phyloP scores from a whole-genome alignment of 495 filamentous ascomycete species.

The Usnea hakonensis region DNA sequence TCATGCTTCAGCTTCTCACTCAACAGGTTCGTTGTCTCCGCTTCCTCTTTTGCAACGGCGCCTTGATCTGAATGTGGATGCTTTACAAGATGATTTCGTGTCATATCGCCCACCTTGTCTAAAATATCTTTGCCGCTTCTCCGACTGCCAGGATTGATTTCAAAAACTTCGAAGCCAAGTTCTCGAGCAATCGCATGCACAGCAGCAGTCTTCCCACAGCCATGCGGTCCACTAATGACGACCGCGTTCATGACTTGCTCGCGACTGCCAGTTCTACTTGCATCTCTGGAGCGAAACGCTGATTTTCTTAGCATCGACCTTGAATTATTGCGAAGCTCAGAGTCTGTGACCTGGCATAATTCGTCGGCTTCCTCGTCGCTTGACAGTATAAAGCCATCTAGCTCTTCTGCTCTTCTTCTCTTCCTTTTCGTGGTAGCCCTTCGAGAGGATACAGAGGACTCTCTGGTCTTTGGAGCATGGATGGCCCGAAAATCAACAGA shows the following conservation, averaged over 20 bases:
- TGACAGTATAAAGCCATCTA: constrained; percentile 80
- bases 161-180: constrained; percentile 88
- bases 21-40: constrained; percentile 21
- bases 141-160: constrained; percentile 78
- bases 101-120: constrained; percentile 94
- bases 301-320: constrained; percentile 47
- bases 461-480: constrained; percentile 31
- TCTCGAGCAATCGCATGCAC: constrained; percentile 95
- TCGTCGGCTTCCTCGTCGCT: constrained; percentile 75
- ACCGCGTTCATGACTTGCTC: constrained; percentile 52
- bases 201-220: constrained; percentile 89
- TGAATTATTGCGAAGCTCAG: constrained; percentile 43
- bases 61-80: constrained; percentile 31
- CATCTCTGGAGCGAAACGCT: constrained; percentile 52
- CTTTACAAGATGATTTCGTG: constrained; percentile 82
- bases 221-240: constrained; percentile 79
- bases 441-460: constrained; percentile 37
- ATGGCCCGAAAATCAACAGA: constrained; percentile 59
- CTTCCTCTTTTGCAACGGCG: constrained; percentile 32
- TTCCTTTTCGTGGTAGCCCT: constrained; percentile 52
- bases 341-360: constrained; percentile 63
- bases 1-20: constrained; percentile 48
- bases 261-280: constrained; percentile 29
- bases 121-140: constrained; percentile 84
- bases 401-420: constrained; percentile 56